These are phyloP conservation scores for Aspergillus texensis DNA, from an alignment of 2,329 filamentous ascomycete species.

Conservation along the genomic window DNA sequence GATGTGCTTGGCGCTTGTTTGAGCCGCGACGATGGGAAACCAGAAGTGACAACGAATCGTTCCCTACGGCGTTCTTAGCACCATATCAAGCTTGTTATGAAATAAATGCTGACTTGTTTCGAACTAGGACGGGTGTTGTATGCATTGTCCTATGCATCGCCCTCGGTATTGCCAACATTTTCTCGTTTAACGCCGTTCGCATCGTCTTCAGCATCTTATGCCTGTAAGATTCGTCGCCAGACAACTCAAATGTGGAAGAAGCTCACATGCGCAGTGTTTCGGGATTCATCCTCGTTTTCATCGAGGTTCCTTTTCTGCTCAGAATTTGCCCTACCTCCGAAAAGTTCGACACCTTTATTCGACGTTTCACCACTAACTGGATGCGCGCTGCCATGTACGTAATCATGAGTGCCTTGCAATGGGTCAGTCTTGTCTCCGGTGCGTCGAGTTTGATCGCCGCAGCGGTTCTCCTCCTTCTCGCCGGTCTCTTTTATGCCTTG, in stretches of 20 bases:
- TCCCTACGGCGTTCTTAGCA: not conserved
- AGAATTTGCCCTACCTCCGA: conserved; percentile 95
- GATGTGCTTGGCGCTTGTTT: conserved; percentile 21
- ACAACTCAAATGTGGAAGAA: conserved; percentile 31
- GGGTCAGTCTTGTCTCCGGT: conserved; percentile 70
- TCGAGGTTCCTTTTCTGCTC: conserved; percentile 90
- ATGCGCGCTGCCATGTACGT: conserved; percentile 89
- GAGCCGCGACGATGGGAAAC: conserved; percentile 5
- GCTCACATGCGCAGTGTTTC: conserved; percentile 62
- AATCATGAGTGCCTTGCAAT: conserved; percentile 80
- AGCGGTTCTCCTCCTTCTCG: conserved; percentile 76
- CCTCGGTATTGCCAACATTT: conserved; percentile 69
- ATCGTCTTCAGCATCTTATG: conserved; percentile 64
- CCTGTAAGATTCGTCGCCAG: conserved; percentile 49
- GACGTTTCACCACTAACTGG: conserved; percentile 92
- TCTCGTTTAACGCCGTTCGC: conserved; percentile 58
- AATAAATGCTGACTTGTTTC: conserved; percentile 17
- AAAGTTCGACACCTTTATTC: conserved; percentile 85
- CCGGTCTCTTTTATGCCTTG: conserved; percentile 73
- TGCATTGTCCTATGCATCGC: conserved; percentile 68
- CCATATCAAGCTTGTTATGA: not conserved
- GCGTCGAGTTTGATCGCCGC: conserved; percentile 80
- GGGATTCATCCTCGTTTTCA: conserved; percentile 75
- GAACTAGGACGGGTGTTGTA: conserved; percentile 53
- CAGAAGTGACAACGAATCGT: not conserved